Base-by-base conservation (phyloP, 140 eudicot species). In the Senecio squalidus region DNA sequence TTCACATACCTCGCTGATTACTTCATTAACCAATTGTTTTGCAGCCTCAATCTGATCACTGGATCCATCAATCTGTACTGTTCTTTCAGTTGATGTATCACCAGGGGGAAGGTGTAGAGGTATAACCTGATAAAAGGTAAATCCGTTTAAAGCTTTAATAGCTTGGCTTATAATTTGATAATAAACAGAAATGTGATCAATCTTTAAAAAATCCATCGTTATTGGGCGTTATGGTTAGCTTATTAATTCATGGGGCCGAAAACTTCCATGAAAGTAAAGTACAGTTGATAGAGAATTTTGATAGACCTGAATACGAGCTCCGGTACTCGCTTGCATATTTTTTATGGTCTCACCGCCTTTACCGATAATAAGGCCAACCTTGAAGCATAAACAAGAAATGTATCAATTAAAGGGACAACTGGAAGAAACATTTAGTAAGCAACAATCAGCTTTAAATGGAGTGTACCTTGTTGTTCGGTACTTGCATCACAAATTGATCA, bases 271-370 rank as follows among this genome's bases (percentile, higher is more conserved):
- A 22, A 31, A 52, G 10, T 51, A 4, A 41, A 6, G 33, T 13
- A 36, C 30, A 40, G 29, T 55, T 22, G 2, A 15, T 4, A 44
- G 9, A 45, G 25, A 39, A 38, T 13, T 18, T 45, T 15, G 15
- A 54, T 16, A 64, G 29, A 92, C 98, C 96, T 92, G 98, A 68
- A 92, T 85, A 49, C 95, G 94, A 50, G 98, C 98, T 49, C 96
- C 96, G 21, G 96, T 67, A 26, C 69, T 74, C 10, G 82, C 82
- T 72, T 92, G 98, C 85, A 92, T 92, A 73, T 30, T 87, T 61
- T 87, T 92, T 34, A 92, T 92, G 58, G 98, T 87, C 74, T 92
- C 98, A 4, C 98, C 98, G 8, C 95, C 95, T 82, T 92, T 92
- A 51, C 98, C 98, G 68, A 92, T 92, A 21, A 92, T 77, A 78